Evolutionary conservation across 2,329 filamentous ascomycete genomes (phyloP), one percentile per base, ranked within the genome.

Genomic region (Microdochium nivale): DNA sequence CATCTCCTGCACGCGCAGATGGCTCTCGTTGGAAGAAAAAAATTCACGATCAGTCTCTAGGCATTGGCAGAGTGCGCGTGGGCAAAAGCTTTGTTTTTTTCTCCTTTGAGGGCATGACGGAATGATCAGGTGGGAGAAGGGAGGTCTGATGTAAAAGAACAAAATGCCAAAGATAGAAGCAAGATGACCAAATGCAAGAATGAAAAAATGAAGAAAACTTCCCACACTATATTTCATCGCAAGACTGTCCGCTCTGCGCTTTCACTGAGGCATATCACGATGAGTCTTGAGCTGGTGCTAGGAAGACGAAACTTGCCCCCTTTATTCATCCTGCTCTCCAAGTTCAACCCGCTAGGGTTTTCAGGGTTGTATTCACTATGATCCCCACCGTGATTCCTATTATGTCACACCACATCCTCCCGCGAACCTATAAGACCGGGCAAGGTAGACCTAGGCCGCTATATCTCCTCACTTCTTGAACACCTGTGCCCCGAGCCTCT

Each of bases 401-500:
- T n/a, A n/a, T n/a, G n/a, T n/a, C n/a, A n/a, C n/a, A n/a, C n/a
- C n/a, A n/a, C n/a, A n/a, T n/a, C n/a, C 27, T 30, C 27, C 27
- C 27, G 5, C 27, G 27, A n/a, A n/a, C n/a, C n/a, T n/a, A n/a
- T n/a, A n/a, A n/a, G n/a, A n/a, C n/a, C n/a, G n/a, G n/a, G n/a
- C n/a, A n/a, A n/a, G n/a, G n/a, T n/a, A n/a, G n/a, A n/a, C n/a
- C n/a, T n/a, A n/a, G n/a, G n/a, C n/a, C n/a, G n/a, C n/a, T 33
- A 33, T 52, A 25, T 35, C 19, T 25, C 23, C 50, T 63, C 63
- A 75, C 57, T 67, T 71, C 69, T 73, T 81, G 60, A 84, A 80
- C 23, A 73, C 74, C 13, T 71, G 79, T 56, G 87, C 78, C 59
- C 79, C 79, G 49, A 96, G 73, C 60, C 87, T 79, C 70, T 96